Conservation (phyloP, 768 basidiomycete species). For the Pisolithus microcarpus region DNA sequence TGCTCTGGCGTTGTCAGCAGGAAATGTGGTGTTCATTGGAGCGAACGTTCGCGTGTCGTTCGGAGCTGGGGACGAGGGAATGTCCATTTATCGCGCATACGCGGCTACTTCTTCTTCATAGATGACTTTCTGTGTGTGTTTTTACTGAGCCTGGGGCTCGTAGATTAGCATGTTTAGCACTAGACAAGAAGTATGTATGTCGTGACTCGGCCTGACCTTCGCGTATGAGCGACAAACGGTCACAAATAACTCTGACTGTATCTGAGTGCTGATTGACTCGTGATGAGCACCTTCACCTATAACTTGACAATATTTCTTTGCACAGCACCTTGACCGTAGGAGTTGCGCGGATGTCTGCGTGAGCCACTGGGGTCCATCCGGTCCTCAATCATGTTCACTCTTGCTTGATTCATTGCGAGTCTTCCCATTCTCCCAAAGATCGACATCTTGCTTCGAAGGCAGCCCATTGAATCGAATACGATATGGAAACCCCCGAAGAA, state of each 20-base stretch:
- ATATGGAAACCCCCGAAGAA: constrained; percentile 67
- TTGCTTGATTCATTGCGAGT: constrained; percentile 25
- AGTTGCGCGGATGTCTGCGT: constrained; percentile 53
- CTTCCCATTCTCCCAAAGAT: constrained; percentile 5
- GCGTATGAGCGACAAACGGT: constrained; percentile 4
- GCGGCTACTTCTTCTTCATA: constrained; percentile 5
- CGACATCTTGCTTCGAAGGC: constrained; percentile 6
- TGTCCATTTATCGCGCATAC: constrained; percentile 25
- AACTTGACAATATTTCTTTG: background rate
- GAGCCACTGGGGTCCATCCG: constrained; percentile 67
- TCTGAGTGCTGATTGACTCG: constrained; percentile 1
- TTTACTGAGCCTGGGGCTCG: no score
- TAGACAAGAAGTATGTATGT: no score
- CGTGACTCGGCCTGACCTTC: no score
- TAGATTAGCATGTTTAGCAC: no score
- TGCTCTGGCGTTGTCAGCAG: constrained; percentile 41
- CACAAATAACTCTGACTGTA: constrained; percentile 16
- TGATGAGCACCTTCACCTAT: constrained; percentile 3
- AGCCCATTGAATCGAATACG: constrained; percentile 17
- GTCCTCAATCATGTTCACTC: constrained; percentile 57
- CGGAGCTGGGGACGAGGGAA: constrained; percentile 19
- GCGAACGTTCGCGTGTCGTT: constrained; percentile 58
- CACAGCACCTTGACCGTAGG: background rate
- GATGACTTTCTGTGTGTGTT: background rate
- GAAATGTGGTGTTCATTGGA: constrained; percentile 79